Evolutionary conservation across 257 asterid genomes (phyloP).

Genomic region (Nicotiana obtusifolia): DNA sequence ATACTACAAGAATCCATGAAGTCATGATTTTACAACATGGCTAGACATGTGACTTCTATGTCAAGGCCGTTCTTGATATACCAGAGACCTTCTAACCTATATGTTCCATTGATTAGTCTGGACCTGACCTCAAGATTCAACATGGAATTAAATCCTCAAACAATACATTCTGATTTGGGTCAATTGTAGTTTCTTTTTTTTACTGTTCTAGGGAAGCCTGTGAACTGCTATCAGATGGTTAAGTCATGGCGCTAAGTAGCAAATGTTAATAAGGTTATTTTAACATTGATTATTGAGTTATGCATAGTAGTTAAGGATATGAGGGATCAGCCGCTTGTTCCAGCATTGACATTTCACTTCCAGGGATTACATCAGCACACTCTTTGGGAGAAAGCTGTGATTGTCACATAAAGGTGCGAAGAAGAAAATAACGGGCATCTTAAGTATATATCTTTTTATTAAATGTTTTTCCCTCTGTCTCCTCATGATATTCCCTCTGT

Average conservation of each 20-base stretch:
- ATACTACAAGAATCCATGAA: neutral
- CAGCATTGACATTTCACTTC: neutral
- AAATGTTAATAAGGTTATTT: neutral
- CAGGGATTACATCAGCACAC: neutral
- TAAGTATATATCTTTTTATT: neutral
- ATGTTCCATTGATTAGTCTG: neutral
- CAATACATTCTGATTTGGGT: constrained; percentile 35
- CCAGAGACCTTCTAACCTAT: neutral
- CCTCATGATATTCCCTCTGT: neutral
- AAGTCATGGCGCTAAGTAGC: neutral
- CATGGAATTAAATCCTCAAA: constrained; percentile 22
- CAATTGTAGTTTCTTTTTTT: constrained; percentile 22
- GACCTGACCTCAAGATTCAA: neutral
- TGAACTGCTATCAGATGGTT: neutral
- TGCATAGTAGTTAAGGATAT: neutral
- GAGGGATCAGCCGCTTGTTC: neutral
- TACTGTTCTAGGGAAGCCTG: constrained; percentile 1
- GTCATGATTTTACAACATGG: neutral
- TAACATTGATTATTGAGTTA: neutral
- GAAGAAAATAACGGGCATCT: neutral
- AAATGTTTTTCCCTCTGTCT: neutral
- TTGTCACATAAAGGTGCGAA: neutral
- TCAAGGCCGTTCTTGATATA: neutral
- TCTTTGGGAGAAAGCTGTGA: neutral
- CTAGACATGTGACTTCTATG: neutral